Evolutionary conservation across 2,329 filamentous ascomycete species (phyloP).

Genomic region (Chaetomium globosum): DNA sequence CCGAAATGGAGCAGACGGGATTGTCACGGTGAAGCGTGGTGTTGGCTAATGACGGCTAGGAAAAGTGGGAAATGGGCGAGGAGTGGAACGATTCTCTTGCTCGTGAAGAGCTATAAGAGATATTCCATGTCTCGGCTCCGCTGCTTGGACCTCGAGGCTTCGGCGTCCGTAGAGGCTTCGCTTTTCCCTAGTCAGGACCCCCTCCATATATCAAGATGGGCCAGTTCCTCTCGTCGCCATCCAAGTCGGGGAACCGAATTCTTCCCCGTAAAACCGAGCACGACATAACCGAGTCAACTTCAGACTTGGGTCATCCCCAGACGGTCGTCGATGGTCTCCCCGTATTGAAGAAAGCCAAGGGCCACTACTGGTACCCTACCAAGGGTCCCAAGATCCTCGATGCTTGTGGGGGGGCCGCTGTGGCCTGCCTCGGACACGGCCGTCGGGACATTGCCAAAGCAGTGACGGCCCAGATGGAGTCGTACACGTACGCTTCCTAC

Average conservation of each 20-base stretch:
- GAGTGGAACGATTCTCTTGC: not conserved
- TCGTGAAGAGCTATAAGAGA: not conserved
- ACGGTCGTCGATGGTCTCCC: constrained; percentile 8
- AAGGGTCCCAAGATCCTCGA: constrained; percentile 66
- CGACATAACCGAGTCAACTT: constrained; percentile 25
- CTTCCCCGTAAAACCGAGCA: constrained; percentile 15
- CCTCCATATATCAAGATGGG: constrained; percentile 21
- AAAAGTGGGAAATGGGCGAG: not conserved
- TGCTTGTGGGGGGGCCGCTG: constrained; percentile 72
- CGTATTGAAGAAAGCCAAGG: constrained; percentile 31
- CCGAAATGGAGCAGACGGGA: not conserved
- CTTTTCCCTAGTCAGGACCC: not conserved
- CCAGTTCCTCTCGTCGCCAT: constrained; percentile 23
- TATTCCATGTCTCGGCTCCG: not conserved
- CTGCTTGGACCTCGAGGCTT: not conserved
- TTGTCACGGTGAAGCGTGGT: not conserved
- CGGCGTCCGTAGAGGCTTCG: not conserved
- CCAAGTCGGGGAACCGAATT: not conserved
- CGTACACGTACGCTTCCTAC: constrained; percentile 41
- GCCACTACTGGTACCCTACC: constrained; percentile 35
- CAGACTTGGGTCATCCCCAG: constrained; percentile 10
- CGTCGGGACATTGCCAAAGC: constrained; percentile 62
- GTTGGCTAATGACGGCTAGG: not conserved
- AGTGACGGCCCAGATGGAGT: constrained; percentile 54
- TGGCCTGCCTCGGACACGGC: constrained; percentile 70